These are phyloP conservation scores for Hemerocallis citrina DNA, from an alignment of 106 monocot genomes.

Conservation along the genomic window DNA sequence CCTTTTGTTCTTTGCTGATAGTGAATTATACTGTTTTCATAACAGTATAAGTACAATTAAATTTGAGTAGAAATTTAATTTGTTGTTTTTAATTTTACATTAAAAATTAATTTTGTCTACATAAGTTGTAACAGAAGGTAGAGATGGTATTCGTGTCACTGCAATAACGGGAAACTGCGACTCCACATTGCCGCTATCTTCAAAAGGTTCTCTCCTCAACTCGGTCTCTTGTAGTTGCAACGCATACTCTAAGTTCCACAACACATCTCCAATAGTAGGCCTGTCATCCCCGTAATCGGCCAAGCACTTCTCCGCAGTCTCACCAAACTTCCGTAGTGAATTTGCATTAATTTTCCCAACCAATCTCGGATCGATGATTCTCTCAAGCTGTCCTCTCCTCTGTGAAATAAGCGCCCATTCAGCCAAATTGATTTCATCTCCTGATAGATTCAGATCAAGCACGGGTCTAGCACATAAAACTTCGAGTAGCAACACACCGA, in stretches of 20 bases:
- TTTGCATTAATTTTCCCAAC: slow-evolving; percentile 30
- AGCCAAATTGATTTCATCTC: slow-evolving; percentile 60
- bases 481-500: slow-evolving; percentile 78
- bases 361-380: slow-evolving; percentile 49
- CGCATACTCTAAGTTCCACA: slow-evolving; percentile 84
- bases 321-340: slow-evolving; percentile 58
- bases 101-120: too few relatives aligned
- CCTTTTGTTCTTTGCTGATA: too few relatives aligned
- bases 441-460: slow-evolving; percentile 16
- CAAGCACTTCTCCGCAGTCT: slow-evolving; percentile 68
- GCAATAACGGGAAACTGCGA: slow-evolving; percentile 1
- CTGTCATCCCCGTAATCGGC: slow-evolving; percentile 49
- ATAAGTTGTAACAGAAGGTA: too few relatives aligned
- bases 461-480: slow-evolving; percentile 70
- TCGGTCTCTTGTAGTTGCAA: slow-evolving; percentile 55
- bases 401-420: slow-evolving; percentile 54
- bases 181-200: slow-evolving; percentile 38
- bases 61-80: too few relatives aligned
- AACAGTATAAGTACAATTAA: too few relatives aligned
- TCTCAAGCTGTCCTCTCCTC: slow-evolving; percentile 33
- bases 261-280: slow-evolving; percentile 60
- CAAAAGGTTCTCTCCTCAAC: slow-evolving; percentile 29
- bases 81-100: too few relatives aligned
- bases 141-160: slow-evolving; percentile 4
- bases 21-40: too few relatives aligned